Evolutionary conservation across 2,329 filamentous ascomycete genomes (phyloP).

Genomic region (Colletotrichum incanum): DNA sequence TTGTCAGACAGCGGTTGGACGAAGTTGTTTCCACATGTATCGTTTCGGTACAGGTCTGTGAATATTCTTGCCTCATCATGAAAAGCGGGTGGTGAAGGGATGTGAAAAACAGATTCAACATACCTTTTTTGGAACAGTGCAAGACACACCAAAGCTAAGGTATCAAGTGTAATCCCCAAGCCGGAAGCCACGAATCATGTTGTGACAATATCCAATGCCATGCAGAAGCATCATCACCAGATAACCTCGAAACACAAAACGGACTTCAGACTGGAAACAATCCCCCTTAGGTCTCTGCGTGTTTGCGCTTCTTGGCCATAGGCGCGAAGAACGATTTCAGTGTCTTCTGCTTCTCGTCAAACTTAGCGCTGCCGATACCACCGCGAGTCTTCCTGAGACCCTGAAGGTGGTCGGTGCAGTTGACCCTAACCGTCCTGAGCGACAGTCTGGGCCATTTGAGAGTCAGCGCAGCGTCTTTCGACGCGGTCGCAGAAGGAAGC

Average conservation of each 20-base stretch:
- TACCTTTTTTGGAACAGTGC: conserved; percentile 56
- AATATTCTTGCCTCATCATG: conserved; percentile 80
- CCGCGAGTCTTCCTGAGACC: conserved; percentile 85
- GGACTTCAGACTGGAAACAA: neutral
- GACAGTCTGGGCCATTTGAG: conserved; percentile 58
- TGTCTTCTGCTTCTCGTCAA: conserved; percentile 82
- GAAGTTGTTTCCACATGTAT: conserved; percentile 78
- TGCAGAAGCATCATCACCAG: neutral
- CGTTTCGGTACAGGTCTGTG: conserved; percentile 90
- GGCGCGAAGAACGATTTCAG: conserved; percentile 81
- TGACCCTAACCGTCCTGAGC: conserved; percentile 72
- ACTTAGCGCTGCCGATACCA: conserved; percentile 83
- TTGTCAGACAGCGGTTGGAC: conserved; percentile 88
- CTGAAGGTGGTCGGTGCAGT: conserved; percentile 79
- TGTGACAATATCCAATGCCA: neutral
- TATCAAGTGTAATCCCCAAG: neutral
- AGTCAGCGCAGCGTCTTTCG: conserved; percentile 43
- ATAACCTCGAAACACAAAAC: neutral
- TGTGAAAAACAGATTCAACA: conserved; percentile 45
- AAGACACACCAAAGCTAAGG: neutral
- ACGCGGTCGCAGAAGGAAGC: neutral
- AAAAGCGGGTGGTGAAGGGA: conserved; percentile 57
- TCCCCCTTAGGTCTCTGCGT: conserved; percentile 46
- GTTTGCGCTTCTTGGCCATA: conserved; percentile 65
- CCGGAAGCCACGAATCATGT: neutral